A percentile compares a stretch with the other conserved stretches of the same genome.
These are phyloP conservation scores for Coemansia sp. DNA, from an alignment of 192 early-diverging fungal genomes.

Conservation along the genomic window DNA sequence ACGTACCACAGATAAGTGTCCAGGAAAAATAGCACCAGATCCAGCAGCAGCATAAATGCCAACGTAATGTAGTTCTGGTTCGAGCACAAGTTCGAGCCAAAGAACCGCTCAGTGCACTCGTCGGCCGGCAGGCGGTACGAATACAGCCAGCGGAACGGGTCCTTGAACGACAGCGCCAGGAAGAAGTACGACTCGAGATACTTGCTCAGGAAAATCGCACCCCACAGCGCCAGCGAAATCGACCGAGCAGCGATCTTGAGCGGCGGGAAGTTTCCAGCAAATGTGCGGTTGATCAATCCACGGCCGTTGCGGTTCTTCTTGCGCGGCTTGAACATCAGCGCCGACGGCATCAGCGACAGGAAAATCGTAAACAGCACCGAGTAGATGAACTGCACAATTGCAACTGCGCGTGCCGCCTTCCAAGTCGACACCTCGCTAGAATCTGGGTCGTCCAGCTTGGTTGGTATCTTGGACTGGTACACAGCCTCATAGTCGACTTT, in stretches of 20 bases:
- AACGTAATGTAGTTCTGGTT: constrained; percentile 70
- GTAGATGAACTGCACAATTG: constrained; percentile 66
- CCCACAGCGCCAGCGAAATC: constrained; percentile 71
- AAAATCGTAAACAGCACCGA: constrained; percentile 66
- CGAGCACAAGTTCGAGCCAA: constrained; percentile 60
- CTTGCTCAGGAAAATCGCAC: constrained; percentile 71
- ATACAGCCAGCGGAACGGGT: constrained; percentile 63
- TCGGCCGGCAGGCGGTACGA: constrained; percentile 55
- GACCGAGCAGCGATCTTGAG: constrained; percentile 65
- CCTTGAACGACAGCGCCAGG: constrained; percentile 77
- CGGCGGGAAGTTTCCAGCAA: constrained; percentile 74
- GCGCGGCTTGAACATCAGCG: constrained; percentile 60
- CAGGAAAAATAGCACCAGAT: constrained; percentile 75
- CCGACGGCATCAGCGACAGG: constrained; percentile 67
- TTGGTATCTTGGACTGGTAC: constrained; percentile 38
- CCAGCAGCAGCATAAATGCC: constrained; percentile 71
- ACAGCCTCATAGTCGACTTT: constrained; percentile 27
- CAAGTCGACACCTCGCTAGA: constrained; percentile 28
- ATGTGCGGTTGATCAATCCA: constrained; percentile 61
- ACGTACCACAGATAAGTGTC: constrained; percentile 90
- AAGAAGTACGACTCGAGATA: constrained; percentile 82
- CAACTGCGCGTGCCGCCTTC: constrained; percentile 60
- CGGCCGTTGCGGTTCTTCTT: constrained; percentile 57
- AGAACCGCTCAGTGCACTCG: constrained; percentile 62
- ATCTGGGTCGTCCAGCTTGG: constrained; percentile 24